Evolutionary conservation across 371 early-diverging fungal species (phyloP).

Genomic region (Saksenaea vasiformis): DNA sequence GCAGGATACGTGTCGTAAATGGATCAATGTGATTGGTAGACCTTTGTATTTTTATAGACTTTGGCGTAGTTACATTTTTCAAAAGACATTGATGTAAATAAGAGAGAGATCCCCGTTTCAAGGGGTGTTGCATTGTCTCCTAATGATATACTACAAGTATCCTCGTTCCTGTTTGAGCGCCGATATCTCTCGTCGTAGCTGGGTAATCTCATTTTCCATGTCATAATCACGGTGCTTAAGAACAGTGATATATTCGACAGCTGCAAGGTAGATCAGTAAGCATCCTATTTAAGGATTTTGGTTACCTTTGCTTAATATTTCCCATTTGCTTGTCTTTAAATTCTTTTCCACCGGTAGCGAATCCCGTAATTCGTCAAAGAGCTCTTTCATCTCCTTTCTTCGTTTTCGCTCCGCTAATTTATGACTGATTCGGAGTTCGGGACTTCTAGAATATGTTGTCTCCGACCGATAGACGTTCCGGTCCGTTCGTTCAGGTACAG

Average conservation of each 20-base stretch:
- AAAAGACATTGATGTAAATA: background rate
- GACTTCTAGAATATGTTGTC: conserved; percentile 70
- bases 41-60: background rate
- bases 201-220: conserved; percentile 48
- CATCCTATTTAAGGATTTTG: background rate
- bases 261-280: conserved; percentile 19
- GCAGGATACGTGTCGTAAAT: background rate
- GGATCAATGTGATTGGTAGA: background rate
- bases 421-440: conserved; percentile 72
- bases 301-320: conserved; percentile 80
- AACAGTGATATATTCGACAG: conserved; percentile 53
- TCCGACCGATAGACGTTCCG: conserved; percentile 27
- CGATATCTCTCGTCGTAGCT: conserved; percentile 39
- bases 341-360: conserved; percentile 74
- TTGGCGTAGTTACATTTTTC: background rate
- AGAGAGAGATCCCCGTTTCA: background rate
- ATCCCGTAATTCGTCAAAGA: conserved; percentile 83
- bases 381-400: conserved; percentile 84
- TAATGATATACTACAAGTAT: conserved; percentile 9
- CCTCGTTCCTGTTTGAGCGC: conserved; percentile 38
- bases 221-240: conserved; percentile 56
- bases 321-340: conserved; percentile 85
- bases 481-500: conserved; percentile 2
- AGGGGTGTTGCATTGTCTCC: background rate
- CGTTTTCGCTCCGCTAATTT: conserved; percentile 86